Conservation (phyloP, 441 rosid species). For the Viola pubescens region DNA sequence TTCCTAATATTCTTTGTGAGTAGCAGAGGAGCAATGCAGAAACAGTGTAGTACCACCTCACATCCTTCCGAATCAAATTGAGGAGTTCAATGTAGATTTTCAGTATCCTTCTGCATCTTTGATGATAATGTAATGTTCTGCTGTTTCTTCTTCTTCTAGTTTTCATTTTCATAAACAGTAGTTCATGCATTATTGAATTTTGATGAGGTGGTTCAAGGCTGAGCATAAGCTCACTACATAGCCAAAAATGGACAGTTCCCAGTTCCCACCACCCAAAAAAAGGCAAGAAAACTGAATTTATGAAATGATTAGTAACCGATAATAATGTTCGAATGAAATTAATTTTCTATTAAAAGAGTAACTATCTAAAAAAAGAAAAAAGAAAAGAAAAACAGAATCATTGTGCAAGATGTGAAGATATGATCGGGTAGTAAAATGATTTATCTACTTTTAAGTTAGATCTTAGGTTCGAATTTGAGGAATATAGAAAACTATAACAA, state of each 20-base stretch:
- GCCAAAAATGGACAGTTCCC: constrained; percentile 2
- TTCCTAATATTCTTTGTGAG: not conserved
- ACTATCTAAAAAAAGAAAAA: too few relatives aligned
- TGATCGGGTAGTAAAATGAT: not conserved
- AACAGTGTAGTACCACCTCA: not conserved
- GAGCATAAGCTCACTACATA: constrained; percentile 1
- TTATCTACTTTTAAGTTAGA: too few relatives aligned
- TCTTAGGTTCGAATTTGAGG: too few relatives aligned
- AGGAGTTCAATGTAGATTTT: constrained; percentile 15
- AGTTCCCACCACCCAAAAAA: too few relatives aligned
- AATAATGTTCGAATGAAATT: not conserved
- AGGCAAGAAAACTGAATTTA: not conserved
- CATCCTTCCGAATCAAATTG: constrained; percentile 14
- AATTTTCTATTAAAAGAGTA: not conserved
- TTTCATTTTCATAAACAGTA: constrained; percentile 13
- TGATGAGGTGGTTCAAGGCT: not conserved
- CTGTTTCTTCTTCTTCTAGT: constrained; percentile 9
- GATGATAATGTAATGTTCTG: constrained; percentile 12
- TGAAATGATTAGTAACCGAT: not conserved
- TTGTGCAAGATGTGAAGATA: not conserved
- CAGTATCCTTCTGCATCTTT: not conserved
- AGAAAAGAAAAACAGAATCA: not conserved
- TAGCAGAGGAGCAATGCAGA: not conserved
- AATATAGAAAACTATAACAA: too few relatives aligned
- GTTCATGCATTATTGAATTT: constrained; percentile 1